Conservation (phyloP, 1,139 yeast genomes). For the Geotrichum aggregatum region DNA sequence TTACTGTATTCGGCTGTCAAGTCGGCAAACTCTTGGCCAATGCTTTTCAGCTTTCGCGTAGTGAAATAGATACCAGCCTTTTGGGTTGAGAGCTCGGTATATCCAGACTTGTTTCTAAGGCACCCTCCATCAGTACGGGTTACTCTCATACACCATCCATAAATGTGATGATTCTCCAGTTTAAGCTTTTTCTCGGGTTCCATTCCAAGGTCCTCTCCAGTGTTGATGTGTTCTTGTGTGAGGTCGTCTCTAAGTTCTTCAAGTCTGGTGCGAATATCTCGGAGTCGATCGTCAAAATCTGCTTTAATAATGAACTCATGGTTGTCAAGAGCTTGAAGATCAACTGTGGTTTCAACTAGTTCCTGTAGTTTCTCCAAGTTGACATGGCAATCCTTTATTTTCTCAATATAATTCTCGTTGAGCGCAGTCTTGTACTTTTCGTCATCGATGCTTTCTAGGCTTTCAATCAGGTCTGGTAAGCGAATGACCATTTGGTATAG, state of each 20-base stretch:
- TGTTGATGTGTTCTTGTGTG: constrained; percentile 54
- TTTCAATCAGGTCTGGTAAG: constrained; percentile 62
- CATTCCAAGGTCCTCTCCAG: constrained; percentile 70
- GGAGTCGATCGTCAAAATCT: constrained; percentile 77
- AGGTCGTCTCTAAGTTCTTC: constrained; percentile 56
- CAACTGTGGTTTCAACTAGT: constrained; percentile 88
- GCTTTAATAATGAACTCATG: constrained; percentile 84
- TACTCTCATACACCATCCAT: constrained; percentile 91
- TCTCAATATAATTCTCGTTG: constrained; percentile 53
- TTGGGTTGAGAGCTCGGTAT: constrained; percentile 78
- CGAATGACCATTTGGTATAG: constrained; percentile 72
- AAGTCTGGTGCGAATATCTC: constrained; percentile 55
- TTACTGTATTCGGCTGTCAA: constrained; percentile 63
- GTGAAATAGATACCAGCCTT: constrained; percentile 94
- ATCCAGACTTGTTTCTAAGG: constrained; percentile 57
- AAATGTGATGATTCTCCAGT: constrained; percentile 76
- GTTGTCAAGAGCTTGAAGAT: constrained; percentile 69
- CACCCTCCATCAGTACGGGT: constrained; percentile 85
- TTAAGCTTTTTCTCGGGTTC: constrained; percentile 85
- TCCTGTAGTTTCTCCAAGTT: constrained; percentile 70
- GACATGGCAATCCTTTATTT: constrained; percentile 47
- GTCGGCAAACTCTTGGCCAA: constrained; percentile 56
- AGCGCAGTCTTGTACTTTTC: constrained; percentile 36
- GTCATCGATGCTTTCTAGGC: constrained; percentile 42
- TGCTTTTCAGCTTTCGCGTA: constrained; percentile 56